A percentile compares a stretch with the other conserved stretches of the same genome.
phyloP scores from a whole-genome alignment of 371 early-diverging fungal species.

The Phascolomyces articulosus region DNA sequence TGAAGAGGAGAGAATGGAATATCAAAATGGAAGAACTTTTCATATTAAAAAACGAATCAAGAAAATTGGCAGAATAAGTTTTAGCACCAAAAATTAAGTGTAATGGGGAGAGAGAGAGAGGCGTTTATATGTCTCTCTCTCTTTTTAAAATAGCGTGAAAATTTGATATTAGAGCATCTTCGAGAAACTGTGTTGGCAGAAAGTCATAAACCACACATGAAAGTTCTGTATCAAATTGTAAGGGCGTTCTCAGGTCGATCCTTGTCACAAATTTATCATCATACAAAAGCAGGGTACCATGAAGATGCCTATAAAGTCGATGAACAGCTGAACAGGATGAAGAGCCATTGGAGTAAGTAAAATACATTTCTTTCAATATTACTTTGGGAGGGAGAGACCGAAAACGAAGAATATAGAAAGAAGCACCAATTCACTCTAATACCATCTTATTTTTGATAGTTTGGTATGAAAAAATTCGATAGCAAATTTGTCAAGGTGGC shows the following conservation, averaged over 20 bases:
- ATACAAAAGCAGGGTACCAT: constrained; percentile 1
- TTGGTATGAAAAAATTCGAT: neutral
- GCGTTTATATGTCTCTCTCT: neutral
- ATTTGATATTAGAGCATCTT: constrained; percentile 2
- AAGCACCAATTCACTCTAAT: neutral
- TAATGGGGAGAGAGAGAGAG: too few relatives aligned
- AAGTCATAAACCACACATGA: neutral
- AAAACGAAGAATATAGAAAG: too few relatives aligned
- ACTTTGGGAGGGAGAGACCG: neutral
- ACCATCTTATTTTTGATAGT: neutral
- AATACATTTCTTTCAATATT: neutral
- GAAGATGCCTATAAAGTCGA: neutral
- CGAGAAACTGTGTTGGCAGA: constrained; percentile 5
- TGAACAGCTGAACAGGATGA: constrained; percentile 14
- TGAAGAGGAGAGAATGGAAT: neutral
- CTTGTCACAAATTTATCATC: neutral
- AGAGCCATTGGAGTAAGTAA: constrained; percentile 12
- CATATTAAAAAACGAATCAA: constrained; percentile 19
- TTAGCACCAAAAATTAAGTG: neutral
- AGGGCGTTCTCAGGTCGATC: constrained; percentile 16
- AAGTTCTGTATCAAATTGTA: neutral
- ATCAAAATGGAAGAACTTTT: constrained; percentile 3
- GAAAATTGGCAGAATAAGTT: constrained; percentile 14
- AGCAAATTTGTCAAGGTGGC: neutral
- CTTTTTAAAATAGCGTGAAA: constrained; percentile 7